phyloP scores from a whole-genome alignment of 441 rosid species.

The Eutrema salsugineum region DNA sequence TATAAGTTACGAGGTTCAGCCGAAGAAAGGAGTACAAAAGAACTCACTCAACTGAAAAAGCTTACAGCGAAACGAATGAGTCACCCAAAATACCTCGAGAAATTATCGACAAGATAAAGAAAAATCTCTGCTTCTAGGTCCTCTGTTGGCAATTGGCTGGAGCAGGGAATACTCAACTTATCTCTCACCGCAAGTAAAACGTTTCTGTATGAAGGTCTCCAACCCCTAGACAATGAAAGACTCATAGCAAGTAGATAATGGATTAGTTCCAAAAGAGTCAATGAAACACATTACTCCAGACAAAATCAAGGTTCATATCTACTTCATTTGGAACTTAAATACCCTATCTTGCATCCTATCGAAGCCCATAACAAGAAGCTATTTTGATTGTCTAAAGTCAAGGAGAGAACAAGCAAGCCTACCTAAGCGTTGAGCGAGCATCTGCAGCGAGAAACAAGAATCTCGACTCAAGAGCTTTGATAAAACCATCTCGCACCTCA shows the following conservation, averaged over 20 bases:
- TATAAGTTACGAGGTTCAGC: conserved; percentile 21
- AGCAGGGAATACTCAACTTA: conserved; percentile 67
- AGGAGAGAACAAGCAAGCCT: neutral
- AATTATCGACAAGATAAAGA: conserved; percentile 68
- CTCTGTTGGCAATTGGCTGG: conserved; percentile 71
- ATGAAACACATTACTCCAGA: neutral
- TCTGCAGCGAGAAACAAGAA: conserved; percentile 94
- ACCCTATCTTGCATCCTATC: neutral
- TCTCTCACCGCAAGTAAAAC: conserved; percentile 77
- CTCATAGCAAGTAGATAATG: neutral
- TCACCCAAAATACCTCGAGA: conserved; percentile 47
- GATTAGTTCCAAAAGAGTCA: neutral
- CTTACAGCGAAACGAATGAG: conserved; percentile 6
- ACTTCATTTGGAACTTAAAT: neutral
- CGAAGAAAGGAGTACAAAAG: neutral
- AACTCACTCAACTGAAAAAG: neutral
- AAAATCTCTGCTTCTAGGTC: conserved; percentile 89
- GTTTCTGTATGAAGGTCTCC: conserved; percentile 89
- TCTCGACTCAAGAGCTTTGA: conserved; percentile 72
- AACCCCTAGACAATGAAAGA: conserved; percentile 53
- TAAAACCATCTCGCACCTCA: conserved; percentile 59
- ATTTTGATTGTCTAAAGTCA: neutral
- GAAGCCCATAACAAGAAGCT: neutral
- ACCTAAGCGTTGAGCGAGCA: conserved; percentile 86
- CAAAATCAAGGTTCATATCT: neutral